Percentiles rank a stretch among this genome's conserved stretches.
Evolutionary conservation across 768 basidiomycete genomes (phyloP).

Genomic region (Termitomyces sp.): DNA sequence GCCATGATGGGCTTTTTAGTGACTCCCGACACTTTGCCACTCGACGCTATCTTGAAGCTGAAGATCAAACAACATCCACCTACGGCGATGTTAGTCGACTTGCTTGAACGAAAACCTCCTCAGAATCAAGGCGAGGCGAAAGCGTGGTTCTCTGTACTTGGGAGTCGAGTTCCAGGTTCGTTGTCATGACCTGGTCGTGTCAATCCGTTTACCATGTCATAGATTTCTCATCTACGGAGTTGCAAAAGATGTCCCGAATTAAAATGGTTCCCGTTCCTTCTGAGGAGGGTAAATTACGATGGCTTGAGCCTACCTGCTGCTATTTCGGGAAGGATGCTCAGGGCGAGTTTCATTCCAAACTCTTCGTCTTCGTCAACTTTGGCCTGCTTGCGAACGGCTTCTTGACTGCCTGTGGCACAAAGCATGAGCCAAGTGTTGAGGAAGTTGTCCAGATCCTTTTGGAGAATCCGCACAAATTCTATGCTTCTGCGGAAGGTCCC

Average conservation of each 20-base stretch:
- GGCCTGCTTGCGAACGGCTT: constrained; percentile 79
- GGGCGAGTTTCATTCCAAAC: constrained; percentile 65
- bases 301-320: constrained; percentile 60
- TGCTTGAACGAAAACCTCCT: constrained; percentile 60
- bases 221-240: constrained; percentile 58
- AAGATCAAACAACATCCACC: constrained; percentile 69
- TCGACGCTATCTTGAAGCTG: constrained; percentile 56
- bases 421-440: constrained; percentile 79
- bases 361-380: constrained; percentile 89
- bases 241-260: constrained; percentile 49
- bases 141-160: constrained; percentile 64
- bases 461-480: constrained; percentile 65
- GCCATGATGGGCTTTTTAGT: constrained; percentile 72
- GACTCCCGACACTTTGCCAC: constrained; percentile 45
- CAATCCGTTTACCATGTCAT: neutral
- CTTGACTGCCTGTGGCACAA: constrained; percentile 82
- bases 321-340: constrained; percentile 53
- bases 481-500: constrained; percentile 61
- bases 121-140: constrained; percentile 46
- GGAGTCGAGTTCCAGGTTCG: constrained; percentile 57
- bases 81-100: constrained; percentile 47
- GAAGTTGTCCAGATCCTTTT: constrained; percentile 72
- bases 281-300: constrained; percentile 29
- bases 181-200: neutral
- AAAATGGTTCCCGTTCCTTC: constrained; percentile 62